These are phyloP conservation scores for Gryganskiella cystojenkinii DNA, from an alignment of 192 early-diverging fungal species.

Conservation along the genomic window DNA sequence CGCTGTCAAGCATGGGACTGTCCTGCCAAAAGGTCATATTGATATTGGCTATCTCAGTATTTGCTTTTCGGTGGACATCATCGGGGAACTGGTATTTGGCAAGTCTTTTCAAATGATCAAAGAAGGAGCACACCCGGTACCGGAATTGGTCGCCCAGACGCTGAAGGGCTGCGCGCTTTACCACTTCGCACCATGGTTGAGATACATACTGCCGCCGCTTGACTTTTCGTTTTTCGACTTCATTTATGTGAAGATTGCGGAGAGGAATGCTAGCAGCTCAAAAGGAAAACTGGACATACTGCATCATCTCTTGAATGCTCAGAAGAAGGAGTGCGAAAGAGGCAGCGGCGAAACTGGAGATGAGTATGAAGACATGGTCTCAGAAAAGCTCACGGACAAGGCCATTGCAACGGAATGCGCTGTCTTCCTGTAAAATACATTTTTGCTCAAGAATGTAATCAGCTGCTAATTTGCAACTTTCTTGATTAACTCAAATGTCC, in stretches of 20 bases:
- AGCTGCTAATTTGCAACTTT: background rate
- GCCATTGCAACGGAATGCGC: conserved; percentile 50
- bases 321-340: conserved; percentile 27
- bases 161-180: conserved; percentile 25
- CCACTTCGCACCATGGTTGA: conserved; percentile 32
- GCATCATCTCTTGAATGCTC: conserved; percentile 57
- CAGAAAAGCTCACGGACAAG: conserved; percentile 45
- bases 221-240: conserved; percentile 26
- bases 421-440: conserved; percentile 43
- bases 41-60: conserved; percentile 53
- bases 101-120: conserved; percentile 62
- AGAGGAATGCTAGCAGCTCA: conserved; percentile 2
- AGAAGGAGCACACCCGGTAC: conserved; percentile 54
- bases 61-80: conserved; percentile 57
- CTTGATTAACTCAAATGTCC: background rate
- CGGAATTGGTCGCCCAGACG: conserved; percentile 33
- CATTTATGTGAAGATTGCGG: conserved; percentile 2
- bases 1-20: background rate
- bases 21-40: conserved; percentile 24
- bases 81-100: conserved; percentile 66
- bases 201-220: conserved; percentile 3
- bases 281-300: conserved; percentile 51
- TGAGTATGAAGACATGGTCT: conserved; percentile 36
- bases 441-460: background rate
- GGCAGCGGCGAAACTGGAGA: conserved; percentile 36